Evolutionary conservation across 139 green algal species (phyloP).

Genomic region (Pseudopediastrum boryanum): DNA sequence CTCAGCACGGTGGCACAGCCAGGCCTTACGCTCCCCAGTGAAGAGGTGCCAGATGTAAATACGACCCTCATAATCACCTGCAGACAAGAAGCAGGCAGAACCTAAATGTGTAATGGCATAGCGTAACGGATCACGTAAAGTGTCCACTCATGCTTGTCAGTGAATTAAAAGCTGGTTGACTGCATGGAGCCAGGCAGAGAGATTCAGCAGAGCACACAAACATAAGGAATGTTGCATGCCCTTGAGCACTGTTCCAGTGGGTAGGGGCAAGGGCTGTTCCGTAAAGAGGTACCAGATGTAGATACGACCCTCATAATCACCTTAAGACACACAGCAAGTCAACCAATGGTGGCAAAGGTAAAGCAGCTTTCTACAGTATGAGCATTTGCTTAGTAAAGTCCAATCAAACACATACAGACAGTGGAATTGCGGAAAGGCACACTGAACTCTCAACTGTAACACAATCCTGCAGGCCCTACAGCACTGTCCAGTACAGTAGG

Average conservation of each 20-base stretch:
- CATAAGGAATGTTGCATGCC: neutral
- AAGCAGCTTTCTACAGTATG: too few species aligned
- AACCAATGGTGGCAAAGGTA: too few species aligned
- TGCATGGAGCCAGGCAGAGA: neutral
- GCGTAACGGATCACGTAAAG: too few species aligned
- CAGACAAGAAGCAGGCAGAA: too few species aligned
- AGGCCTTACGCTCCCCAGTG: slow-evolving; percentile 62
- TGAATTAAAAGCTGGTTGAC: too few species aligned
- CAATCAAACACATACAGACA: too few species aligned
- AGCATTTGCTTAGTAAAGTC: too few species aligned
- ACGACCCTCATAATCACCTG: slow-evolving; percentile 78
- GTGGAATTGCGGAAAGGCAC: neutral
- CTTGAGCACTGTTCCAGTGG: neutral
- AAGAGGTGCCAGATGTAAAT: slow-evolving; percentile 81
- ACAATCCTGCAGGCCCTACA: neutral
- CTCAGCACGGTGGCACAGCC: slow-evolving; percentile 57
- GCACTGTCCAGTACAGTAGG: too few species aligned
- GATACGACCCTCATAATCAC: slow-evolving; percentile 81
- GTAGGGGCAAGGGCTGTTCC: too few species aligned
- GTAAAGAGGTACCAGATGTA: slow-evolving; percentile 78
- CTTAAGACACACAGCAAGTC: too few species aligned
- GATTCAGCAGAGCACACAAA: neutral
- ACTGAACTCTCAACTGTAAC: neutral
- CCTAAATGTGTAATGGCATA: too few species aligned
- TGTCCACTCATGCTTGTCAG: too few species aligned